A percentile compares a stretch with the other conserved stretches of the same genome.
Evolutionary conservation across 176 grass and related monocot genomes (phyloP).

Genomic region (Avena atlantica): DNA sequence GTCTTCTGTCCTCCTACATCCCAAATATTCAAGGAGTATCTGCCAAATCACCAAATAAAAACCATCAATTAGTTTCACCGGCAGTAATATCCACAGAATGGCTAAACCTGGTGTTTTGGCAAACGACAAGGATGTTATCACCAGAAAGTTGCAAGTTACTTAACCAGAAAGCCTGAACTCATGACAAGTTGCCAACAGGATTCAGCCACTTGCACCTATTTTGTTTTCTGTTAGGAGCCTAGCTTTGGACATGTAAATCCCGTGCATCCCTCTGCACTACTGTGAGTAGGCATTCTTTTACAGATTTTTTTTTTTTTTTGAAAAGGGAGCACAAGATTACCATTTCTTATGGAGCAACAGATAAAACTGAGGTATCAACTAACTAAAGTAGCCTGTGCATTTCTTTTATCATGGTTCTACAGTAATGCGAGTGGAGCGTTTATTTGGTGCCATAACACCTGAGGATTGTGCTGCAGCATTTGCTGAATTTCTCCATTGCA

Average conservation of each 20-base stretch:
- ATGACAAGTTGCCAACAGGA: neutral
- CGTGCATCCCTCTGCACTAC: neutral
- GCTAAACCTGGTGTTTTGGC: neutral
- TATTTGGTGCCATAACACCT: neutral
- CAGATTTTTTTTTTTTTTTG: no score
- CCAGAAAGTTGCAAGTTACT: neutral
- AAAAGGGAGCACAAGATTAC: neutral
- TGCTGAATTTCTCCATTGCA: neutral
- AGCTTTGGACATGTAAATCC: neutral
- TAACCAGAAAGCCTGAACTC: neutral
- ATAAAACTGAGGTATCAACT: constrained; percentile 17
- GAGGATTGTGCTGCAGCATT: neutral
- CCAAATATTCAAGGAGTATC: constrained; percentile 88
- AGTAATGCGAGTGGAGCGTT: neutral
- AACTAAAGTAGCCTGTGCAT: neutral
- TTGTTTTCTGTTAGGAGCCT: neutral
- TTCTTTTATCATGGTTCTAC: neutral
- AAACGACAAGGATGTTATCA: neutral
- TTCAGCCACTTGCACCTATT: neutral
- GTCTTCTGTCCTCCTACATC: constrained; percentile 96
- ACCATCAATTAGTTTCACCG: neutral
- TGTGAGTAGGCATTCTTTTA: neutral
- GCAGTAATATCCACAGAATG: neutral
- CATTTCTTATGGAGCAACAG: constrained; percentile 12
- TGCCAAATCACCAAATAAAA: constrained; percentile 35